Base-by-base conservation (phyloP, 2,329 filamentous ascomycete genomes). In the Paradendryphiella salina region DNA sequence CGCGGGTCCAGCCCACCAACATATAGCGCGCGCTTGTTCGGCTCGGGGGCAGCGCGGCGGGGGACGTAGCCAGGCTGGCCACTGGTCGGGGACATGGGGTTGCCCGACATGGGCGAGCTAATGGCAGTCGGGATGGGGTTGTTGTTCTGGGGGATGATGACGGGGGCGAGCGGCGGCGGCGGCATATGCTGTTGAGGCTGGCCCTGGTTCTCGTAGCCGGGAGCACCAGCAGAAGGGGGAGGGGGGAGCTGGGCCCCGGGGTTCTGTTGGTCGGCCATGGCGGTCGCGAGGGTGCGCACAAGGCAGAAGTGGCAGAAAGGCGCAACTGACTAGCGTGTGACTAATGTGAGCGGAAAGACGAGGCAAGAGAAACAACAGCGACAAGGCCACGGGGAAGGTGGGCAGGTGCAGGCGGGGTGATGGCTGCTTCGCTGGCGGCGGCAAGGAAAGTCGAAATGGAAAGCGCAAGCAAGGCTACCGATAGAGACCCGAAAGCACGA, bases 11-110 rank as follows among this genome's bases (percentile, higher is more conserved):
- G 80, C 47, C 94, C 94, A 58, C 94, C 94, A 52, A 99, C 90
- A 70, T 99, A 99, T 56, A 99, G 80, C 50, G 94, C 94, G 70
- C 94, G 85, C 84, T 99, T 99, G 81, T 99, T 99, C 59, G 94
- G 94, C 80, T 99, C 94, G 48, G 94, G 94, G 44, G 94, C 94
- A 54, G 92, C 89, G 71, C 94, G 91, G 66, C 94, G 88, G 36
- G 70, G 61, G 46, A 89, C 85, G 70, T 90, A 94, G 57, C 87
- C 87, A 23, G 68, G 60, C 55, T 86, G 89, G 54, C 86, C 86
- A 66, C 87, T 91, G 68, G 86, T 88, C 9, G 94, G 92, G 46
- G 94, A 96, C 82, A 94, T 86, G 71, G 96, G 84, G 52, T 79
- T 81, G 65, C 85, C 85, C 39, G 87, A 88, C 83, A 91, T 85